Conservation (phyloP, 169 alveolate species). For the Plasmodium relictum region DNA sequence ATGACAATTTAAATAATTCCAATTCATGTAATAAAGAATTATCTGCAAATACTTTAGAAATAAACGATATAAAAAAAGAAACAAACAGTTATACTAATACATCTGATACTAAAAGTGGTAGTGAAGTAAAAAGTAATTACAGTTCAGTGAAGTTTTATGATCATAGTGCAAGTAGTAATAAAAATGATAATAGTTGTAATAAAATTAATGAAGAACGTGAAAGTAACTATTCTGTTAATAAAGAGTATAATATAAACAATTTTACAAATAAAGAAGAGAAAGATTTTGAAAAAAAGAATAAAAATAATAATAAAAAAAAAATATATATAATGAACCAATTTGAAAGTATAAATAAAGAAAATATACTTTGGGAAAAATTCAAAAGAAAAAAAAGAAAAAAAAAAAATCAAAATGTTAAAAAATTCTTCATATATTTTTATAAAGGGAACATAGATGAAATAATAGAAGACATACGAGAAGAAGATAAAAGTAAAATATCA, state of each 20-base stretch:
- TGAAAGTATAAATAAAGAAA: background rate
- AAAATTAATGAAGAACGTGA: background rate
- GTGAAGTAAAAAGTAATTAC: background rate
- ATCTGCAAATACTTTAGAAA: background rate
- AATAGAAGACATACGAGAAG: background rate
- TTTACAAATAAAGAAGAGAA: background rate
- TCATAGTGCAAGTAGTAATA: background rate
- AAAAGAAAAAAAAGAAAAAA: background rate
- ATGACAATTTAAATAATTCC: too few relatives aligned
- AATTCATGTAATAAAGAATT: too few relatives aligned
- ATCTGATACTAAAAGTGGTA: background rate
- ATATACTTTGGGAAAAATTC: background rate
- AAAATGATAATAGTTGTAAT: background rate
- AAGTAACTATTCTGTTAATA: background rate
- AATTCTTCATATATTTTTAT: background rate
- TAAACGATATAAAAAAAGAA: background rate
- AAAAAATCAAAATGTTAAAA: background rate
- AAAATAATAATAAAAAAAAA: background rate
- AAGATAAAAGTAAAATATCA: conserved; percentile 7
- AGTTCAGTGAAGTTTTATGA: background rate
- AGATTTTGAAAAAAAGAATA: background rate
- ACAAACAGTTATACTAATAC: background rate
- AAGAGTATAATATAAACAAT: background rate
- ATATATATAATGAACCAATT: background rate
- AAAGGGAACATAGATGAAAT: background rate